These are phyloP conservation scores for Lotus japonicus DNA, from an alignment of 306 rosid species.

Conservation along the genomic window DNA sequence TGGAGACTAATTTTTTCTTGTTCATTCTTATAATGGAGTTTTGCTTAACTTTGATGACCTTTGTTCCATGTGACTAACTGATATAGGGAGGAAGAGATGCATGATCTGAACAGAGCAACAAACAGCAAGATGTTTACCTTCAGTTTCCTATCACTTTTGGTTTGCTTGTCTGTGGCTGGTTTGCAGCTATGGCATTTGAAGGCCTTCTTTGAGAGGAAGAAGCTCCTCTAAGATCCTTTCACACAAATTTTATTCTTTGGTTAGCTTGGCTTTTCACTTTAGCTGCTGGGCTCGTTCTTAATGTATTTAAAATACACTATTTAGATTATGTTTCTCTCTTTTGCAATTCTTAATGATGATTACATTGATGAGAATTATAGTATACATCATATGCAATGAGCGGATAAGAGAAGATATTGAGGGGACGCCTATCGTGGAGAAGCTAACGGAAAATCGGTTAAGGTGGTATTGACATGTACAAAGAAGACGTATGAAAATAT, in stretches of 20 bases:
- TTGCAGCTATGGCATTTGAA: conserved; percentile 87
- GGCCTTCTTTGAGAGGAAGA: conserved; percentile 75
- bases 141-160: conserved; percentile 56
- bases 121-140: conserved; percentile 55
- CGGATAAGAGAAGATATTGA: no score
- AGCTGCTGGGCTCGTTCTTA: not conserved
- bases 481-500: no score
- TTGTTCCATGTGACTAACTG: not conserved
- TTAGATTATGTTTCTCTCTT: no score
- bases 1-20: not conserved
- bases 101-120: conserved; percentile 51
- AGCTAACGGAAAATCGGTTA: no score
- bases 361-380: no score
- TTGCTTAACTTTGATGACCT: not conserved
- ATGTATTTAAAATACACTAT: conserved; percentile 23
- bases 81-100: conserved; percentile 83
- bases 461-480: no score
- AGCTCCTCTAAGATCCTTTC: conserved; percentile 43
- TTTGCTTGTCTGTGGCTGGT: conserved; percentile 80
- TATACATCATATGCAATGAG: no score
- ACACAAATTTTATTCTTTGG: not conserved
- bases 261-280: not conserved
- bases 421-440: no score
- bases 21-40: not conserved
- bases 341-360: no score